phyloP scores from a whole-genome alignment of 805 yeast genomes.

The Metschnikowia cubensis region DNA sequence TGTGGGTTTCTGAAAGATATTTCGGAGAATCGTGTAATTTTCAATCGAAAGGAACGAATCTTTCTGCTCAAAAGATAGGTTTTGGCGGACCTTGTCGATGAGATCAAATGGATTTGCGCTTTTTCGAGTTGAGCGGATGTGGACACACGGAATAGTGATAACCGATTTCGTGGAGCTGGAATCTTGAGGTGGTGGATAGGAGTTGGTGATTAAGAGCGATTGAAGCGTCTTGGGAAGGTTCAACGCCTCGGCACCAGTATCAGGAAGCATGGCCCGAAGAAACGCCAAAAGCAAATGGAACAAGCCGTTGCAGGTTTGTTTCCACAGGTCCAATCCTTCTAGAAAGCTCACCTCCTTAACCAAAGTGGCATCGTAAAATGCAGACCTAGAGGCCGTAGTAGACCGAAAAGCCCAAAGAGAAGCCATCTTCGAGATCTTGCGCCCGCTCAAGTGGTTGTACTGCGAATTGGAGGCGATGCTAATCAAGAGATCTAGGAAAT shows the following conservation, averaged over 20 bases:
- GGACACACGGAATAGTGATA: conserved; percentile 59
- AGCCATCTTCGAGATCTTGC: conserved; percentile 76
- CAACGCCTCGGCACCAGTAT: conserved; percentile 52
- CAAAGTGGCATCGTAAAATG: conserved; percentile 38
- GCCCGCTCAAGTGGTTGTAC: conserved; percentile 71
- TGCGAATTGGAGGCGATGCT: conserved; percentile 75
- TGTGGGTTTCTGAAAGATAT: conserved; percentile 58
- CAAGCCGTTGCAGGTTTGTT: conserved; percentile 79
- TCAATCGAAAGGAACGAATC: conserved; percentile 69
- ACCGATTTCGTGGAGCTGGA: conserved; percentile 32
- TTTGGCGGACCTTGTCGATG: conserved; percentile 43
- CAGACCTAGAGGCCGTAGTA: conserved; percentile 19
- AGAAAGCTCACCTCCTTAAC: conserved; percentile 42
- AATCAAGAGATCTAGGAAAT: conserved; percentile 76
- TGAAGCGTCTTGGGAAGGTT: conserved; percentile 66
- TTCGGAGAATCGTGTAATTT: conserved; percentile 70
- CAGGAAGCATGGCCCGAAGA: conserved; percentile 72
- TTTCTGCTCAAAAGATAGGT: conserved; percentile 66
- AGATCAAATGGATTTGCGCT: conserved; percentile 54
- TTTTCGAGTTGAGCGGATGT: conserved; percentile 49
- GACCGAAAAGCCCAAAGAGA: conserved; percentile 79
- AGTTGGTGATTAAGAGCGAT: conserved; percentile 55
- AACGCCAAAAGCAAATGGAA: conserved; percentile 77
- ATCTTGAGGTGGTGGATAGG: conserved; percentile 55
- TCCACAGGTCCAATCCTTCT: conserved; percentile 74